Evolutionary conservation across 768 basidiomycete genomes (phyloP).

Genomic region (Termitomyces sp.): DNA sequence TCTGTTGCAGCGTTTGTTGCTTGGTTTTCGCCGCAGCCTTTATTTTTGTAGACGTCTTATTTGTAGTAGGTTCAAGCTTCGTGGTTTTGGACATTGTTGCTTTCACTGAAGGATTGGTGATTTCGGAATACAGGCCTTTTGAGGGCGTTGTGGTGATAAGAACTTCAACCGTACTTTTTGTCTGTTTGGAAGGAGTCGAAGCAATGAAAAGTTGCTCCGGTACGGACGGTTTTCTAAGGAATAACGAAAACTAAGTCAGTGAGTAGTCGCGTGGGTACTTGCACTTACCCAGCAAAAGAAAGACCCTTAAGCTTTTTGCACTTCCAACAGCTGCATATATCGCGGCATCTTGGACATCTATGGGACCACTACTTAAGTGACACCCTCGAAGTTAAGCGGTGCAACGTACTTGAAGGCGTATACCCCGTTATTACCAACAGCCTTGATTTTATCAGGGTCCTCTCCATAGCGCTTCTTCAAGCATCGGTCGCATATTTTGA

Average conservation of each 20-base stretch:
- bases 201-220: neutral
- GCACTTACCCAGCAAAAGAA: constrained; percentile 53
- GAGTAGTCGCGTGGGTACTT: neutral
- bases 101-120: neutral
- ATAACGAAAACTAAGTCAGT: neutral
- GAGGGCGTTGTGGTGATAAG: constrained; percentile 9
- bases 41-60: neutral
- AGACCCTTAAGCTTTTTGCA: constrained; percentile 68
- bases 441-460: constrained; percentile 44
- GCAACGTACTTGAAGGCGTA: constrained; percentile 56
- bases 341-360: constrained; percentile 71
- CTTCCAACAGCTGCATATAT: constrained; percentile 62
- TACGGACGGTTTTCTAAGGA: neutral
- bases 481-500: constrained; percentile 64
- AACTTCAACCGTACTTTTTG: constrained; percentile 1
- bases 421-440: constrained; percentile 20
- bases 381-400: neutral
- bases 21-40: constrained; percentile 18
- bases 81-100: neutral
- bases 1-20: constrained; percentile 25
- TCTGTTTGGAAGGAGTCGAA: neutral
- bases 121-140: neutral
- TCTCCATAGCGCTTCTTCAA: constrained; percentile 68
- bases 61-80: neutral
- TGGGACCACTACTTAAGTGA: neutral